Percentiles rank a stretch among this genome's conserved stretches.
These are phyloP conservation scores for Melampsora americana DNA, from an alignment of 1,284 basidiomycete species.

Conservation along the genomic window DNA sequence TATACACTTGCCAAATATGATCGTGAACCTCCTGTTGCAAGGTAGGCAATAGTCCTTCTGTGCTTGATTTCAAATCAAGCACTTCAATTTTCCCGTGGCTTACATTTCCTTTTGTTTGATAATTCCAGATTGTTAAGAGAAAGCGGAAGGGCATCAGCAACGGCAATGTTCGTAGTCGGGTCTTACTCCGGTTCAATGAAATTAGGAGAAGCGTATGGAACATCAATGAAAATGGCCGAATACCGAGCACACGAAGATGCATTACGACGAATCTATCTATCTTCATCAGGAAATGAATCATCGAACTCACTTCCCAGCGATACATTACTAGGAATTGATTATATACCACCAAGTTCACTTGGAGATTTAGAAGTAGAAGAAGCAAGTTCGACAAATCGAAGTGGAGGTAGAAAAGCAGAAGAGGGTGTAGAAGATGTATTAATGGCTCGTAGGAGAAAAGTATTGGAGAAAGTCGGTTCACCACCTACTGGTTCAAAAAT, in stretches of 20 bases:
- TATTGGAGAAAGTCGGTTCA: too few species aligned
- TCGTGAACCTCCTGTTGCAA: slow-evolving; percentile 55
- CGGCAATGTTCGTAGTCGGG: slow-evolving; percentile 88
- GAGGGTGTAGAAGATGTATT: slow-evolving; percentile 33
- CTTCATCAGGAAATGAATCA: slow-evolving; percentile 9
- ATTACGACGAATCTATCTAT: slow-evolving; percentile 34
- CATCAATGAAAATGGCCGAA: slow-evolving; percentile 89
- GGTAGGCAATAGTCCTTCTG: slow-evolving; percentile 57
- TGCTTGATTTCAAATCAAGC: neutral
- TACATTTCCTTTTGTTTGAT: neutral
- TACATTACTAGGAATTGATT: slow-evolving; percentile 27
- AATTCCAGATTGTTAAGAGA: slow-evolving; percentile 69
- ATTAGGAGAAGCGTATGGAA: slow-evolving; percentile 92
- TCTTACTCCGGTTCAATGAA: slow-evolving; percentile 79
- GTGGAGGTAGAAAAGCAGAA: slow-evolving; percentile 22
- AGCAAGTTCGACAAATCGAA: slow-evolving; percentile 18
- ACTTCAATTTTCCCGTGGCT: neutral
- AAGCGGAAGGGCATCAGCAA: slow-evolving; percentile 80
- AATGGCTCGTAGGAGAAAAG: neutral
- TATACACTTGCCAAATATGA: slow-evolving; percentile 53
- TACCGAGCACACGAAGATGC: slow-evolving; percentile 62
- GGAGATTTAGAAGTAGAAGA: slow-evolving; percentile 40
- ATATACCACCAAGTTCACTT: slow-evolving; percentile 15
- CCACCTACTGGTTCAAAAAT: too few species aligned
- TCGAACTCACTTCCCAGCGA: slow-evolving; percentile 26